phyloP scores from a whole-genome alignment of 257 asterid genomes.

The Solanum sejunctum region DNA sequence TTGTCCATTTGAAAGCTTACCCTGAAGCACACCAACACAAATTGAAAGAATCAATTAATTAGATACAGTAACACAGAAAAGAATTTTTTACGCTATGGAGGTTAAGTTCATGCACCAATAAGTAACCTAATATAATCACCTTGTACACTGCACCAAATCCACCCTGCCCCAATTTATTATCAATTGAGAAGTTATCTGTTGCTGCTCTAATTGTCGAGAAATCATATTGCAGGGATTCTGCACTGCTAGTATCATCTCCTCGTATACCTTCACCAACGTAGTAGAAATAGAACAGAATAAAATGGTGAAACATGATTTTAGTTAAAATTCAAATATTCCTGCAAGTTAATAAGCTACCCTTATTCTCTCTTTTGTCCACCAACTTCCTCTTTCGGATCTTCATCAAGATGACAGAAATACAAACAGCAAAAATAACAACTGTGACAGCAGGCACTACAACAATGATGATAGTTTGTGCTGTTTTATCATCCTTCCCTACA shows the following conservation, averaged over 20 bases:
- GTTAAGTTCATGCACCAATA: neutral
- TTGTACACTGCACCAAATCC: constrained; percentile 18
- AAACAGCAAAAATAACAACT: neutral
- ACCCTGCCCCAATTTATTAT: constrained; percentile 5
- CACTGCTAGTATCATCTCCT: neutral
- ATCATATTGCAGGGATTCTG: constrained; percentile 11
- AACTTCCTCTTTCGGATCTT: neutral
- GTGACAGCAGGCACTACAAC: neutral
- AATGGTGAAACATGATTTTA: neutral
- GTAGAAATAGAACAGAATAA: neutral
- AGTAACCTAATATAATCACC: neutral
- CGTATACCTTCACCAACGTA: neutral
- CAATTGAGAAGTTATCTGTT: constrained; percentile 8
- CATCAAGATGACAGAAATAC: neutral
- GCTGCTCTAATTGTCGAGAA: constrained; percentile 1
- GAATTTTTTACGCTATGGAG: neutral
- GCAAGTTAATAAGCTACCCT: neutral
- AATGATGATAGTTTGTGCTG: neutral
- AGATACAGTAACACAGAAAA: neutral
- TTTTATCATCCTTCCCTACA: neutral
- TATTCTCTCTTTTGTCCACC: neutral
- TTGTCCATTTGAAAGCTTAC: neutral
- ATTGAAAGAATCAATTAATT: neutral
- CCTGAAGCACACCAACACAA: neutral
- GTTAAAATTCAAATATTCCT: neutral